Conservation (phyloP, 495 filamentous ascomycete genomes). For the Copromyces sp. region DNA sequence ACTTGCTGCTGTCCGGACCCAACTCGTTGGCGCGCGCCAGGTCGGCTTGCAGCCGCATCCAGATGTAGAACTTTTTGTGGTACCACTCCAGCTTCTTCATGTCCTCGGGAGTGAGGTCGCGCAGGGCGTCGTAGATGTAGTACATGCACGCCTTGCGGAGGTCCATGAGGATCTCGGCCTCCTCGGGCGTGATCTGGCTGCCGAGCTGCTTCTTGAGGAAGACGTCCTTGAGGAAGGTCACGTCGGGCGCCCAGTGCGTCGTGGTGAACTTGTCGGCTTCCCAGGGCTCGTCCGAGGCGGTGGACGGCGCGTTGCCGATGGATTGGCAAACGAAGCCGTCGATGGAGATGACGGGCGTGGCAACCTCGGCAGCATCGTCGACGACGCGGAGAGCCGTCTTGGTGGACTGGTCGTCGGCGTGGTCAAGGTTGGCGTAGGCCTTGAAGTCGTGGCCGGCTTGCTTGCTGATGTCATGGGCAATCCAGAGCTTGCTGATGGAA, state of each 20-base stretch:
- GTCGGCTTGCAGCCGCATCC: constrained; percentile 21
- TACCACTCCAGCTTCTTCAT: constrained; percentile 12
- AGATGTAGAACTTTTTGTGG: constrained; percentile 24
- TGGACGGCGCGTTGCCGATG: constrained; percentile 10
- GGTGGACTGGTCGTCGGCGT: constrained; percentile 14
- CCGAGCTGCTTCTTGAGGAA: constrained; percentile 14
- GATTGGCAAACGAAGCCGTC: constrained; percentile 18
- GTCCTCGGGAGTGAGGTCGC: constrained; percentile 9
- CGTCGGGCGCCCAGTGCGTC: constrained; percentile 19
- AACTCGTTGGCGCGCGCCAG: constrained; percentile 14
- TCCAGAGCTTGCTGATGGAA: constrained; percentile 17
- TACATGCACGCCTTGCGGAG: constrained; percentile 19
- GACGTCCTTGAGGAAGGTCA: constrained; percentile 11
- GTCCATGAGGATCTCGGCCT: constrained; percentile 16
- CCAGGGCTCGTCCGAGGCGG: neutral
- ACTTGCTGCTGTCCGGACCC: constrained; percentile 13
- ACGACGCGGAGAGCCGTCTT: constrained; percentile 11
- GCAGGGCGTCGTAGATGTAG: constrained; percentile 19
- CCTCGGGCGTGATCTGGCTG: constrained; percentile 10
- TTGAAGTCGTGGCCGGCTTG: constrained; percentile 11
- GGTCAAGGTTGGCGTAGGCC: constrained; percentile 11
- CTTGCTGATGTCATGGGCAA: constrained; percentile 10
- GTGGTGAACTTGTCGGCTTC: constrained; percentile 15
- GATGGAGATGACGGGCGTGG: constrained; percentile 8
- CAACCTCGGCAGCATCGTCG: neutral